Base-by-base conservation (phyloP, 2,329 filamentous ascomycete species). In the Teratosphaeria pseudoeucalypti region DNA sequence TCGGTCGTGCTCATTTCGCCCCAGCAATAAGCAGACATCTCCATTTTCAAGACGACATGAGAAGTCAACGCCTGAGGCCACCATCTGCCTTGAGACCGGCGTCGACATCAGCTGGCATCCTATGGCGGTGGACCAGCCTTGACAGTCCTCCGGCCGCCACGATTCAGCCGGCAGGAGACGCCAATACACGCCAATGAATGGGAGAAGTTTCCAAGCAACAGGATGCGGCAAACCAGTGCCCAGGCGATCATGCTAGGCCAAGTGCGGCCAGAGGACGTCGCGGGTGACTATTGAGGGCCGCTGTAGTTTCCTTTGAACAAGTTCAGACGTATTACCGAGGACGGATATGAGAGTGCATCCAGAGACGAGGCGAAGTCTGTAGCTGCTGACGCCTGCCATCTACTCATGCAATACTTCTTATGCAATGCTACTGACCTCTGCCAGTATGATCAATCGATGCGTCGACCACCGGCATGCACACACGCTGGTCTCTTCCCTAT, bases 1-100 rank as follows among this genome's bases (percentile, higher is more conserved):
- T 79, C 77, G 11, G 78, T 80, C 12, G 78, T 80, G 39, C 69
- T 80, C 57, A 79, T 80, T 37, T 78, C 78, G 52, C 71, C 71
- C 10, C 70, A 71, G 62, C 70, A 72, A 68, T 70, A n/a, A 56
- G 43, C 43, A 49, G 43, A 16, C 43, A 23, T 49, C 43, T 0
- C 6, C 3, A 19, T 2, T 14, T n/a, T 14, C 16, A 10, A 43
- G 37, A 12, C 37, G 4, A n/a, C 34, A 14, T 5, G 16, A 16
- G 12, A 14, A 16, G 10, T 6, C 37, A 49, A 23, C n/a, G 43
- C 43, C 43, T 6, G 23, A 49, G 16, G 5, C 16, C 43, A 49
- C 43, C 37, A 43, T 5, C 37, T 12, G 16, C 37, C 12, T 5
- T 43, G 12, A 12, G 37, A 5, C 14, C 12, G 37, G 37, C 37